A percentile compares a stretch with the other conserved stretches of the same genome.
These are phyloP conservation scores for Rhynchosporium agropyri DNA, from an alignment of 2,329 filamentous ascomycete genomes.

Conservation along the genomic window DNA sequence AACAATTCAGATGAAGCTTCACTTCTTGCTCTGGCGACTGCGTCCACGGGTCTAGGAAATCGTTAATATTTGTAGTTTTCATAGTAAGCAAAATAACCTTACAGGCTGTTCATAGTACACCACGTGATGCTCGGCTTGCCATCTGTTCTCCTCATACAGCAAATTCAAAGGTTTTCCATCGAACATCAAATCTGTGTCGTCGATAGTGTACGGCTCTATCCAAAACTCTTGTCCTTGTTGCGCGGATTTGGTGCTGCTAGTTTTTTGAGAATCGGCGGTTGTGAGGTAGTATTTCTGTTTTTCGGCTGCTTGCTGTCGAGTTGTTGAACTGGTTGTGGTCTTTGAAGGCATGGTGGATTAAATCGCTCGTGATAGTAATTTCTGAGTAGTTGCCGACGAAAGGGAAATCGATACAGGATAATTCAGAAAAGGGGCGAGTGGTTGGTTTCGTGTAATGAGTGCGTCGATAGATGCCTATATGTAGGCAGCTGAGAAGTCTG, in stretches of 20 bases:
- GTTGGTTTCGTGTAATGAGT: constrained; percentile 1
- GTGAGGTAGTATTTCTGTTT: constrained; percentile 16
- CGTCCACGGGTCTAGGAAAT: constrained; percentile 18
- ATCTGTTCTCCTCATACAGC: constrained; percentile 39
- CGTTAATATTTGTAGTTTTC: background rate
- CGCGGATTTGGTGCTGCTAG: constrained; percentile 17
- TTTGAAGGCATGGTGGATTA: constrained; percentile 15
- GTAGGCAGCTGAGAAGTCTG: constrained; percentile 13
- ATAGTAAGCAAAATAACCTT: background rate
- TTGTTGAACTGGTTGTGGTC: background rate
- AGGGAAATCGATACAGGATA: background rate
- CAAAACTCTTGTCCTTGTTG: constrained; percentile 32
- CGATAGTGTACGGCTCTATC: constrained; percentile 37
- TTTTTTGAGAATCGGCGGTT: background rate
- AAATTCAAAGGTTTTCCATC: constrained; percentile 40
- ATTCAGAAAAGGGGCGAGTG: background rate
- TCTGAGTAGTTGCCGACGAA: background rate
- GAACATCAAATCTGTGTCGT: constrained; percentile 39
- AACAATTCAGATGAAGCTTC: background rate
- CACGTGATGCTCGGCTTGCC: constrained; percentile 29
- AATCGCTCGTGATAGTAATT: background rate
- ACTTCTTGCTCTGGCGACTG: constrained; percentile 28
- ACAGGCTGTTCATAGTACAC: constrained; percentile 3
- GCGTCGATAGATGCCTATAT: background rate
- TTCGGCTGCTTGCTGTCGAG: constrained; percentile 3